Base-by-base conservation (phyloP, 169 alveolate genomes). In the Cryptosporidium andersoni region DNA sequence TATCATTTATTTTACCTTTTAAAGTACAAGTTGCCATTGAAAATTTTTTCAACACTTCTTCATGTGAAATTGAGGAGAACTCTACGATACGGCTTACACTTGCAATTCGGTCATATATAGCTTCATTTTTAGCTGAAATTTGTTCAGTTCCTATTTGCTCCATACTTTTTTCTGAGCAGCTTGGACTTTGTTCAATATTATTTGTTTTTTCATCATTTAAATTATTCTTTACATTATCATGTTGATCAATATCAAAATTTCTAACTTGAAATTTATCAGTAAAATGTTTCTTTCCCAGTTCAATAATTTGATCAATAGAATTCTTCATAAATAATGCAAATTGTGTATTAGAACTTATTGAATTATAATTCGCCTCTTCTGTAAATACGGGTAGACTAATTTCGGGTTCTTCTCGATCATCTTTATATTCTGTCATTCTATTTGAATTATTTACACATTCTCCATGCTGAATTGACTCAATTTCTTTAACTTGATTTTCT, bases 71-170 rank as follows among this genome's bases (percentile, higher is more conserved):
- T 40, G 74, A 74, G 2, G 67, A 14, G 47, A 55, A 40, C 6
- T 43, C 51, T 58, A 58, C 45, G 1, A 14, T 74, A 58, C 85
- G 55, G n/a, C 51, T 60, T 25, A 74, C 74, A 45, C 12, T 6
- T 74, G 85, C 68, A 53, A 8, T 12, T 42, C 85, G 55, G 4
- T 74, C 51, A 11, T 49, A 11, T 11, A 11, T 49, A n/a, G 11
- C 11, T 11, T 49, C n/a, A 1, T 1, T 11, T 36, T 34, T n/a
- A 34, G 39, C 4, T 14, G 9, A 11, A 5, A 60, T 34, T 60
- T n/a, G 11, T n/a, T 2, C 47, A 12, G 9, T 45, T 25, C 25
- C 14, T 40, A 53, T 67, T 55, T 36, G 5, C n/a, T 48, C 48
- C 2, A 34, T 51, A 14, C 4, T 51, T 48, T 4, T 36, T 58